Base-by-base conservation (phyloP, 352 stramenopile species). In the Phytophthora melonis region DNA sequence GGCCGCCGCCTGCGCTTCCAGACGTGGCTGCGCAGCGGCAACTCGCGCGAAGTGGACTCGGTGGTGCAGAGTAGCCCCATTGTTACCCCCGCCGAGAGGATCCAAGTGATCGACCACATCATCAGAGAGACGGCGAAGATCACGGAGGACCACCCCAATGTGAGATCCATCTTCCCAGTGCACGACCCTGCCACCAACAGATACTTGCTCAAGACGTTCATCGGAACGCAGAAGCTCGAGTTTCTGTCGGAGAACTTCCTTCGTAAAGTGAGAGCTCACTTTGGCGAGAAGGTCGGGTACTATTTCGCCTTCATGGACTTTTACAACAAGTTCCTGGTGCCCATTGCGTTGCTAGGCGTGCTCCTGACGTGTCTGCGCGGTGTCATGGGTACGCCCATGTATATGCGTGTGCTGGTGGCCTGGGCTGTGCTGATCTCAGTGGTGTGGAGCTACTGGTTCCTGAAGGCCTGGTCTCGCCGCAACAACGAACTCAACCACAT, bases 251-350 rank as follows among this genome's bases (percentile, higher is more conserved):
- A 86, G 36, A 75, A 67, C 39, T 94, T 93, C 47, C 63, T 92
- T 9, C 60, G 57, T 23, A 87, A 92, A 58, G 75, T 94, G 57
- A 89, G 81, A 68, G 85, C 81, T 56, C 86, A 96, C 58, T 96
- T 96, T 76, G 89, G 89, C 34, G 89, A 94, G 68, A 94, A 93
- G 61, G 87, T 96, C 18, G 87, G 87, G 19, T 96, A 92, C 69
- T 96, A 96, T 62, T 96, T 96, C 47, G 86, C 87, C 10, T 96
- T 94, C 66, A 91, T 92, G 69, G 86, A 94, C 77, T 93, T 89
- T 54, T 96, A 96, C 86, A 96, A 94, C 75, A 96, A 93, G 67
- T 73, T 86, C 52, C 71, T 96, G 30, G 67, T 93, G 10, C 89
- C 87, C n/a, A 90, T 96, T 53, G 89, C 89, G 1, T 62, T 94